Base-by-base conservation (phyloP, 768 basidiomycete species). In the Leccinum rimulosum region DNA sequence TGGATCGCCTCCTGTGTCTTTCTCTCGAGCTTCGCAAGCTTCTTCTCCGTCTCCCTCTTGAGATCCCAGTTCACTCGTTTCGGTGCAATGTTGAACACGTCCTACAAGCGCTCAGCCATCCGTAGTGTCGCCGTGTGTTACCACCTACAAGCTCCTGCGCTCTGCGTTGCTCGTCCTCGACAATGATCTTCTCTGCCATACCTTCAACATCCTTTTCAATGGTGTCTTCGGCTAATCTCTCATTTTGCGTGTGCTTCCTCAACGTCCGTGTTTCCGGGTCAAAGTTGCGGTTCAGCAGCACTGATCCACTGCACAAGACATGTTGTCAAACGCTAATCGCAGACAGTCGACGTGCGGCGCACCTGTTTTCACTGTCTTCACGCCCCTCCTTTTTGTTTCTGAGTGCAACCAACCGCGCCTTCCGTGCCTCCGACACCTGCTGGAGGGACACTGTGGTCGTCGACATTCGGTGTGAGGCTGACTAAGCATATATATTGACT, bases 11-110 rank as follows among this genome's bases (percentile, higher is more conserved):
- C 91, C 61, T 95, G 91, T 2, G 94, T 97, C 75, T 86, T 88
- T 65, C 92, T 78, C 68, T 97, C 95, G n/a, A 98, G 79, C 70
- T 87, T 95, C 8, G 87, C 82, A 50, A 94, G 74, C 71, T 92
- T 94, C 77, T 89, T 93, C 58, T 95, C 92, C 76, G 95, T 86
- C 67, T 98, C 94, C 58, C 94, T 85, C 73, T 95, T 95, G 67
- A 97, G 79, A 72, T 96, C 94, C 95, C 94, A 96, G 74, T 96
- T 98, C 10, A 93, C 88, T 50, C 95, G 84, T 81, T 95, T 98
- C 4, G 97, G 97, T 25, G 95, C 95, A 65, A 99, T 98, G 70
- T 97, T 98, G 72, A 97, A 92, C 49, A 97, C 80, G 70, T 96
- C 93, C 95, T 96, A 52, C 61, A 55, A 50, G 51, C 25, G 31